A percentile compares a stretch with the other conserved stretches of the same genome.
These are phyloP conservation scores for Tilletia caries DNA, from an alignment of 1,284 basidiomycete genomes.

Conservation along the genomic window DNA sequence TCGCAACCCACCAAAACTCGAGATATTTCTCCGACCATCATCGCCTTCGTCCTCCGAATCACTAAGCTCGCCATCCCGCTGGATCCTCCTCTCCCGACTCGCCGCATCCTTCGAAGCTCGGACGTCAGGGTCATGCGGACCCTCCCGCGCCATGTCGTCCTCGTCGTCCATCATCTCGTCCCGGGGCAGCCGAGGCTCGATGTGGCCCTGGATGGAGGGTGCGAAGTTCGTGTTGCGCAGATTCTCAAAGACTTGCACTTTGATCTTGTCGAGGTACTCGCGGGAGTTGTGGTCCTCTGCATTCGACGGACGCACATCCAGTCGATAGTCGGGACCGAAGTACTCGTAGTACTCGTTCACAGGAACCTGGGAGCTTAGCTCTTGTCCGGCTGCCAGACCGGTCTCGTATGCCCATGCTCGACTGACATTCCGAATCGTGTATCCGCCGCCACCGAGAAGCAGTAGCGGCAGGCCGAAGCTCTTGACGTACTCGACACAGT, in stretches of 20 bases:
- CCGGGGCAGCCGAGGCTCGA: constrained; percentile 36
- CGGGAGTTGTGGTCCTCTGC: constrained; percentile 85
- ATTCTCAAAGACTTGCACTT: constrained; percentile 79
- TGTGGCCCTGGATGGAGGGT: constrained; percentile 47
- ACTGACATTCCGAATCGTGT: constrained; percentile 96
- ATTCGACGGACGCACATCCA: constrained; percentile 95
- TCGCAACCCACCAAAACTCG: not conserved
- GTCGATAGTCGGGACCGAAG: constrained; percentile 93
- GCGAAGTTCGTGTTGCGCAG: constrained; percentile 44
- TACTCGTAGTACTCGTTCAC: constrained; percentile 77
- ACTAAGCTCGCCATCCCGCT: constrained; percentile 37
- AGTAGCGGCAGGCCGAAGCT: constrained; percentile 89
- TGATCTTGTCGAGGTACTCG: constrained; percentile 88
- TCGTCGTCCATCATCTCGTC: constrained; percentile 33
- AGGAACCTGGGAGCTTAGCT: constrained; percentile 65
- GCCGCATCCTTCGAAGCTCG: constrained; percentile 33
- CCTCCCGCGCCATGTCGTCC: constrained; percentile 24
- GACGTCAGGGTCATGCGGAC: constrained; percentile 27
- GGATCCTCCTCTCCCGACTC: constrained; percentile 29
- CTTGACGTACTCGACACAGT: constrained; percentile 95
- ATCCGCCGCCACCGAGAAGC: constrained; percentile 92
- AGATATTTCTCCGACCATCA: constrained; percentile 26
- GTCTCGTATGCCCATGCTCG: constrained; percentile 98
- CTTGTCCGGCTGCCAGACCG: constrained; percentile 89
- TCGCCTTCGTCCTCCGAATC: constrained; percentile 42